Evolutionary conservation across 208 protist genomes (phyloP).

Genomic region (Trypanosoma lewisi): DNA sequence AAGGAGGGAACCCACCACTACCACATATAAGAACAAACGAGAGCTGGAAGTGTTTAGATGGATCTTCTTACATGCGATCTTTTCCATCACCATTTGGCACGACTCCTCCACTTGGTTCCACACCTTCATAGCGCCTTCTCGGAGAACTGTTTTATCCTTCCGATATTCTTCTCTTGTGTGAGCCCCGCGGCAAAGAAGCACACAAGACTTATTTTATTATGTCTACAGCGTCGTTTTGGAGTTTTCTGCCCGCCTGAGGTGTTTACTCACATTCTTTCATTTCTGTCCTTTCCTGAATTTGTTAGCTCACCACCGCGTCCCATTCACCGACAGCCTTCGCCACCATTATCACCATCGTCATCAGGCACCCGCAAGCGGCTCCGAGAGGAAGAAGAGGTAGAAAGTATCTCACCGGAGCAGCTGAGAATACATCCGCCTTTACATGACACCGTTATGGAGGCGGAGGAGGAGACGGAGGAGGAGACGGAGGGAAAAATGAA

Average conservation of each 20-base stretch:
- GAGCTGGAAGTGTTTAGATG: background rate
- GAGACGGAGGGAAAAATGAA: background rate
- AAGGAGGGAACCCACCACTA: background rate
- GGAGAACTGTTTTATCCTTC: slow-evolving; percentile 52
- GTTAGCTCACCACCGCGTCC: background rate
- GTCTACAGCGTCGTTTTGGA: slow-evolving; percentile 39
- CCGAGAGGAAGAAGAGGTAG: background rate
- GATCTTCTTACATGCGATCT: slow-evolving; percentile 36
- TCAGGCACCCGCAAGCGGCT: too few relatives aligned
- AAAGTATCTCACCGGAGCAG: background rate
- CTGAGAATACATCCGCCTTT: background rate
- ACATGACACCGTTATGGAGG: background rate
- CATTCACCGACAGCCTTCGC: background rate
- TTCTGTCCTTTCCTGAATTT: slow-evolving; percentile 52
- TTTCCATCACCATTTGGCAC: slow-evolving; percentile 61
- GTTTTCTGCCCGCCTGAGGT: background rate
- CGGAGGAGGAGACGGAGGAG: background rate
- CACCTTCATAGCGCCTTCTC: slow-evolving; percentile 51
- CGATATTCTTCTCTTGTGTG: slow-evolving; percentile 66
- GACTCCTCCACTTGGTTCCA: slow-evolving; percentile 62
- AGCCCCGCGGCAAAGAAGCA: slow-evolving; percentile 36
- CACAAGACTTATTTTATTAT: slow-evolving; percentile 39
- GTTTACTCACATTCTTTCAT: slow-evolving; percentile 43
- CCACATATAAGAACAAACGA: background rate
- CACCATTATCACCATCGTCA: background rate